phyloP scores from a whole-genome alignment of 371 early-diverging fungal genomes.

The Zopfochytrium polystomum region DNA sequence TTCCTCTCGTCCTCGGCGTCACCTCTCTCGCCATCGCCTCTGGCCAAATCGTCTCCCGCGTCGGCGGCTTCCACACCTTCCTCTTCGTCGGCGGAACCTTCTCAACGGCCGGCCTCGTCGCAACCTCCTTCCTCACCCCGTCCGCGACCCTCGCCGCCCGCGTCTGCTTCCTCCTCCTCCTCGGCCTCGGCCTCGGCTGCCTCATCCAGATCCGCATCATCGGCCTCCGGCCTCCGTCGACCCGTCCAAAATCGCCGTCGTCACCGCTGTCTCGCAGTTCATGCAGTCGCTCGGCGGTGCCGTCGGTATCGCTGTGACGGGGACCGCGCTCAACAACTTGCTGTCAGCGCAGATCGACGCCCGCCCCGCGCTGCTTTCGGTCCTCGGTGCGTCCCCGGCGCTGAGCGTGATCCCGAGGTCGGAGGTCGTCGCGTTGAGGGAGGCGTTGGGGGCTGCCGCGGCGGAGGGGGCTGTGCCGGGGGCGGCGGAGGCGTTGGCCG shows the following conservation, averaged over 20 bases:
- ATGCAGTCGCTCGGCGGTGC: slow-evolving; percentile 67
- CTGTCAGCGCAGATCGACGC: slow-evolving; percentile 11
- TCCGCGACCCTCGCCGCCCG: slow-evolving; percentile 41
- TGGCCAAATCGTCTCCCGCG: slow-evolving; percentile 18
- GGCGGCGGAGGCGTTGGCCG: background rate
- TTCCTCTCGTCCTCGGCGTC: slow-evolving; percentile 57
- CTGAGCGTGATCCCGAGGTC: background rate
- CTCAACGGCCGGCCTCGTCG: slow-evolving; percentile 44
- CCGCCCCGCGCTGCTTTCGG: slow-evolving; percentile 12
- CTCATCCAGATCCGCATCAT: slow-evolving; percentile 47
- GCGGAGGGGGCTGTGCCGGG: background rate
- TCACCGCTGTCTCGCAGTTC: slow-evolving; percentile 60
- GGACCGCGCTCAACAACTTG: slow-evolving; percentile 52
- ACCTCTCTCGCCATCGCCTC: slow-evolving; percentile 10
- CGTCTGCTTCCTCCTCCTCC: slow-evolving; percentile 49
- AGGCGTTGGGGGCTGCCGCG: background rate
- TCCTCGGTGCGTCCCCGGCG: background rate
- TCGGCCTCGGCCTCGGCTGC: slow-evolving; percentile 52
- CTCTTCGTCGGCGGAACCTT: slow-evolving; percentile 51
- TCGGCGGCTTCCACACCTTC: slow-evolving; percentile 49
- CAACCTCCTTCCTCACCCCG: slow-evolving; percentile 48
- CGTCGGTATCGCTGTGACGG: slow-evolving; percentile 61
- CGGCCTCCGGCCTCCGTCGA: slow-evolving; percentile 49
- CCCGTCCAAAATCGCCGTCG: slow-evolving; percentile 54
- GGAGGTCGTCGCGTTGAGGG: slow-evolving; percentile 5